phyloP scores from a whole-genome alignment of 129 eudicot species.

The Solidago caesia region DNA sequence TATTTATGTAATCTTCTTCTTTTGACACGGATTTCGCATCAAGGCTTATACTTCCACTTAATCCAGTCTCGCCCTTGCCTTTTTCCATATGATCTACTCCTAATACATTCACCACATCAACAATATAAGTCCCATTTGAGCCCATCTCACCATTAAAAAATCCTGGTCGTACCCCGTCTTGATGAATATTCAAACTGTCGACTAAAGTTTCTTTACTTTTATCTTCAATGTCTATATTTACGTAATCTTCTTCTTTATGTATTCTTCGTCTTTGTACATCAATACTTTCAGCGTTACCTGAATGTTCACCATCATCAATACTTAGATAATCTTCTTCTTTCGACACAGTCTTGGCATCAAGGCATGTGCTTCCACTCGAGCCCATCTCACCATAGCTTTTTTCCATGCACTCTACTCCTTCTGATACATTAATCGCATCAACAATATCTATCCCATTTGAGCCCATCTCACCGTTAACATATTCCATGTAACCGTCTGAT shows the following conservation, averaged over 20 bases:
- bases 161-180: background rate
- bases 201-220: background rate
- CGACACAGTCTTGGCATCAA: too few relatives aligned
- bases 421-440: conserved; percentile 8
- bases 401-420: conserved; percentile 9
- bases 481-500: conserved; percentile 13
- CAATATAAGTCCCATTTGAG: conserved; percentile 15
- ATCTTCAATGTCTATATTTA: background rate
- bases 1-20: too few relatives aligned
- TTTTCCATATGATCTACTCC: conserved; percentile 7
- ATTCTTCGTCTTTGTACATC: conserved; percentile 9
- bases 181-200: background rate
- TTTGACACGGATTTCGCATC: background rate
- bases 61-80: conserved; percentile 16
- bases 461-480: conserved; percentile 1
- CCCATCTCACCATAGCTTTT: conserved; percentile 16
- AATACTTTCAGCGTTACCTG: conserved; percentile 1
- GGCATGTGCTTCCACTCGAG: conserved; percentile 15
- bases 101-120: conserved; percentile 10
- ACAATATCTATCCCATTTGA: conserved; percentile 15
- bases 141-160: conserved; percentile 14
- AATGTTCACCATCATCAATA: too few relatives aligned
- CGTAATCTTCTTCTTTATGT: conserved; percentile 19
- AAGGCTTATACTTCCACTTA: conserved; percentile 14
- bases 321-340: too few relatives aligned